phyloP scores from a whole-genome alignment of 2,329 filamentous ascomycete species.

The Neonectria magnoliae region DNA sequence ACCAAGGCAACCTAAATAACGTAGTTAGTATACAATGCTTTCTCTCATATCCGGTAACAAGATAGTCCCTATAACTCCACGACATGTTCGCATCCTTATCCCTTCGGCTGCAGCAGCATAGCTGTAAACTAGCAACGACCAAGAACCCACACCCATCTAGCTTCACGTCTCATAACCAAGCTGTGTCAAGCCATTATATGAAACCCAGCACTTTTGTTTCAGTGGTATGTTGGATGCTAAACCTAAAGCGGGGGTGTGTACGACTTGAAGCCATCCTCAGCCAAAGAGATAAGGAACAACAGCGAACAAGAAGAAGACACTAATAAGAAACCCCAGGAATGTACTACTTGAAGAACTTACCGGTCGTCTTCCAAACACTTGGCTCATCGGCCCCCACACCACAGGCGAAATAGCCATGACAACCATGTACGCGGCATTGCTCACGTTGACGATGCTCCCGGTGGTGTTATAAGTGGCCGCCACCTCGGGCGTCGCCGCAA shows the following conservation, averaged over 20 bases:
- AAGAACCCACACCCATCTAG: background rate
- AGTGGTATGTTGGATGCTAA: background rate
- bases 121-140: background rate
- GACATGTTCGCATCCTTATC: background rate
- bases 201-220: background rate
- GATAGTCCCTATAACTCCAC: background rate
- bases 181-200: background rate
- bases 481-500: slow-evolving; percentile 80
- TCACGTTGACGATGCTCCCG: slow-evolving; percentile 75
- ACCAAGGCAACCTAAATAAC: slow-evolving; percentile 54
- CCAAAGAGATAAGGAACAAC: background rate
- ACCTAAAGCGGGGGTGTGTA: background rate
- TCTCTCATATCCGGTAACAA: too few species aligned
- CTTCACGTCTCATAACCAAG: background rate
- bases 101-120: background rate
- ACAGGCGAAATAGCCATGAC: slow-evolving; percentile 78
- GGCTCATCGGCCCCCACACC: slow-evolving; percentile 78
- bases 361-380: slow-evolving; percentile 68
- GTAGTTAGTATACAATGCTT: background rate
- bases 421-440: slow-evolving; percentile 79
- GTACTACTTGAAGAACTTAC: slow-evolving; percentile 51
- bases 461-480: slow-evolving; percentile 71
- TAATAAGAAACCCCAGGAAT: background rate
- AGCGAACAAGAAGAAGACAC: background rate
- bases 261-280: background rate